These are phyloP conservation scores for Annulohypoxylon bovei DNA, from an alignment of 495 filamentous ascomycete genomes.

Conservation along the genomic window DNA sequence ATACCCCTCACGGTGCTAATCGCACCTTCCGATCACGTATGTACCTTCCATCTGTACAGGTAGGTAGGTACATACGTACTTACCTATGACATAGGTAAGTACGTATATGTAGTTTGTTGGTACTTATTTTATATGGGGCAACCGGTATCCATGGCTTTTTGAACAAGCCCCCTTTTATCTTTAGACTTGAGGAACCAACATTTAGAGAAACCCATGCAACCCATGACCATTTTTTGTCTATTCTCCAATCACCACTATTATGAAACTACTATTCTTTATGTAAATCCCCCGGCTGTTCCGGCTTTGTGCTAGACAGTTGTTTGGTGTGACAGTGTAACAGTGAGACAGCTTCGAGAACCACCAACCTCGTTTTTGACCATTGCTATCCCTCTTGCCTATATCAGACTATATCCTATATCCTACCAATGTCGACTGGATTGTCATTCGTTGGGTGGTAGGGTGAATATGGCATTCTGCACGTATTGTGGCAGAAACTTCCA, in stretches of 20 bases:
- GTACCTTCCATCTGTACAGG: no score
- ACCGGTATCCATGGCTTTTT: no score
- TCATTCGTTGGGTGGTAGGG: background rate
- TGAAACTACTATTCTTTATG: background rate
- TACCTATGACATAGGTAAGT: background rate
- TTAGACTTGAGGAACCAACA: background rate
- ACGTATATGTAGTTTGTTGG: background rate
- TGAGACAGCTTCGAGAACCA: background rate
- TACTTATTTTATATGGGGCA: background rate
- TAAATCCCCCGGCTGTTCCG: background rate
- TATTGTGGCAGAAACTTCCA: constrained; percentile 22
- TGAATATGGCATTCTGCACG: constrained; percentile 18
- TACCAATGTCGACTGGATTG: background rate
- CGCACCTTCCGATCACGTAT: no score
- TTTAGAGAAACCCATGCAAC: no score
- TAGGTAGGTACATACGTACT: background rate
- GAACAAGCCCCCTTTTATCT: background rate
- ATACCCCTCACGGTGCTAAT: no score
- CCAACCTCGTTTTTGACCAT: background rate
- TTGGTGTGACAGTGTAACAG: background rate
- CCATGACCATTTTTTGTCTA: background rate
- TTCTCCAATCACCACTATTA: background rate
- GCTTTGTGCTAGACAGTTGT: background rate
- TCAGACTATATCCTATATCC: background rate
- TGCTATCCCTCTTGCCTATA: background rate